Base-by-base conservation (phyloP, 1,284 basidiomycete genomes). In the Apiotrichum domesticum region DNA sequence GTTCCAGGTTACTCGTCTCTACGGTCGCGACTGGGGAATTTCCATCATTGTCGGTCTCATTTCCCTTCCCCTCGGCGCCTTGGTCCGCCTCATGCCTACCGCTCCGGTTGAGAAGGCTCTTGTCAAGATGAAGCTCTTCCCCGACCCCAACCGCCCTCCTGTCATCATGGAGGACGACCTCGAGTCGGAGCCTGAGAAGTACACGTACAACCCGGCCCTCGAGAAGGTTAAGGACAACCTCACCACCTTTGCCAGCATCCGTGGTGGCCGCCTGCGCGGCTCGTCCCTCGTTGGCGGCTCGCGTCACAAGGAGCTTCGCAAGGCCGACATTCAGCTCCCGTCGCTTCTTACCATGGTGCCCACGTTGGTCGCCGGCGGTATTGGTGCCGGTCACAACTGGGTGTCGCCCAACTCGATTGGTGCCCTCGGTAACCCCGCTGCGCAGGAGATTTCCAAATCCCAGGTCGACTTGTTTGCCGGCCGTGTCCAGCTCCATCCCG, bases 1-100 rank as follows among this genome's bases (percentile, higher is more conserved):
- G 0, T 98, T 98, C 81, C 85, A 87, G 67, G 95, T 98, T n/a
- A 86, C 84, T 1, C 80, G 73, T 5, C 85, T 98, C 52, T 78
- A 78, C 51, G 89, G 87, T 35, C 84, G 83, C 43, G 90, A 96
- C 74, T 99, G 96, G 96, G 93, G 84, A 51, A 91, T 98, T 63
- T 90, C 89, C 1, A 79, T 98, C 52, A 63, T 78, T 55, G 82
- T 96, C 49, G 96, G 95, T 43, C 67, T 88, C 54, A 82, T 93
- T 49, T 87, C 95, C 8, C 84, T 97, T 60, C 95, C 94, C 3
- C 80, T 97, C 64, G 96, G 91, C 55, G 86, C 82, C 39, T 70
- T 95, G 57, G 83, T 95, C 63, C 88, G 95, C 41, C 73, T 85
- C 42, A 75, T 96, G 29, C 95, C 96, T 35, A 92, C 88, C 62